Conservation (phyloP, 305 asterid species). For the Euphrasia arctica region DNA sequence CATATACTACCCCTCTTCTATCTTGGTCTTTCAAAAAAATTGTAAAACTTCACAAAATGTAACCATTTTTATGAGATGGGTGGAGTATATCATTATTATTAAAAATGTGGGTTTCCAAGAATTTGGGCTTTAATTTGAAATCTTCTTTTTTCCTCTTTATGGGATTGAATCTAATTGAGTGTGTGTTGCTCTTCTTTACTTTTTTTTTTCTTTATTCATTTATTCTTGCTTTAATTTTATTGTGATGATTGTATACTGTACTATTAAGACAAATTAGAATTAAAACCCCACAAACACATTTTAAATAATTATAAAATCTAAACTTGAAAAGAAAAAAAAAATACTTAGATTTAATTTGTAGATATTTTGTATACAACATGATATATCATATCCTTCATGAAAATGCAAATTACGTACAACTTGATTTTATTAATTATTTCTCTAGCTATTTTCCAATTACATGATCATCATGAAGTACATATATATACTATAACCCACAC, state of each 20-base stretch:
- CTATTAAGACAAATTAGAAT: no score
- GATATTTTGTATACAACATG: no score
- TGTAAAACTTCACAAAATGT: no score
- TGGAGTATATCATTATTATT: no score
- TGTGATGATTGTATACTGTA: background rate
- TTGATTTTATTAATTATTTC: background rate
- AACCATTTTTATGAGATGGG: no score
- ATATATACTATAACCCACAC: background rate
- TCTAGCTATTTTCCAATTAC: no score
- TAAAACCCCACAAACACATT: background rate
- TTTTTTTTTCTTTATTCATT: background rate
- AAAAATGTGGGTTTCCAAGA: background rate
- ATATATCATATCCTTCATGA: background rate
- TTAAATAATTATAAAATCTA: no score
- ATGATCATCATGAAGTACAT: no score
- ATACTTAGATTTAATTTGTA: background rate
- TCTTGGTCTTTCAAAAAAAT: no score
- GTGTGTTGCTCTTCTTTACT: background rate
- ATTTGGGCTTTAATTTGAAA: background rate
- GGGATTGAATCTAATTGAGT: background rate
- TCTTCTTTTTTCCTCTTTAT: background rate
- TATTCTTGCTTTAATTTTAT: background rate
- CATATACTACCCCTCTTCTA: no score
- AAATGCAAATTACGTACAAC: conserved; percentile 6
- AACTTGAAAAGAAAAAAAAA: background rate